Conservation (phyloP, 169 alveolate species). For the Plasmodium fragile region DNA sequence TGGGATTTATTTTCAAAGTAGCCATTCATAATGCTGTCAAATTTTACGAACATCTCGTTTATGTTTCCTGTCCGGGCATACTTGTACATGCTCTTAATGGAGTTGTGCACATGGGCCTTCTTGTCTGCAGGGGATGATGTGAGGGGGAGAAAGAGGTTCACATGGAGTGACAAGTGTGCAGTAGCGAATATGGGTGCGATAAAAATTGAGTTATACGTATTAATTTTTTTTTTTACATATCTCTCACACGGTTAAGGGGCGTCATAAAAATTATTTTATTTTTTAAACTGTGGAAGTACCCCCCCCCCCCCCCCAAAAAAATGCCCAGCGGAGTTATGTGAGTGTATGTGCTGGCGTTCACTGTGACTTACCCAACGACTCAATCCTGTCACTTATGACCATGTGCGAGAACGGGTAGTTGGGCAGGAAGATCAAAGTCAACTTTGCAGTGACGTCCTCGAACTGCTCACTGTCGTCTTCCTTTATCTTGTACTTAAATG, state of each 20-base stretch:
- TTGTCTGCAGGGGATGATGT: neutral
- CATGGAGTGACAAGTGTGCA: neutral
- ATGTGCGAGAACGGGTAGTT: slow-evolving; percentile 58
- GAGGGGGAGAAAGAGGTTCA: neutral
- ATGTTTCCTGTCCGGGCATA: slow-evolving; percentile 58
- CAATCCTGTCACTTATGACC: slow-evolving; percentile 47
- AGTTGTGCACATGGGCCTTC: slow-evolving; percentile 49
- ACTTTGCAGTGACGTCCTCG: slow-evolving; percentile 57
- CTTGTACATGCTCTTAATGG: slow-evolving; percentile 72
- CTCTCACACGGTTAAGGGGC: neutral
- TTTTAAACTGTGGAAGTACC: too few relatives aligned
- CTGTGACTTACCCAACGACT: slow-evolving; percentile 45
- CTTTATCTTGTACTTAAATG: slow-evolving; percentile 39
- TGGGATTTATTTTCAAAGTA: slow-evolving; percentile 60
- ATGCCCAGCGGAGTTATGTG: too few relatives aligned
- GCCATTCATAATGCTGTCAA: slow-evolving; percentile 50
- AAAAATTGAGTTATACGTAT: too few relatives aligned
- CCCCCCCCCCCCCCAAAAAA: too few relatives aligned
- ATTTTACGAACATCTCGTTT: slow-evolving; percentile 59
- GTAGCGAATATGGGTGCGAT: neutral
- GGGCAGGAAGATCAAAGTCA: slow-evolving; percentile 34
- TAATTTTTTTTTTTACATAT: neutral
- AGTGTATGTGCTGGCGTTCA: too few relatives aligned
- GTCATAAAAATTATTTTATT: too few relatives aligned
- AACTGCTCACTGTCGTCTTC: slow-evolving; percentile 53